A percentile compares a stretch with the other conserved stretches of the same genome.
Evolutionary conservation across 2,329 filamentous ascomycete species (phyloP).

Genomic region (Epichloe glyceriae): DNA sequence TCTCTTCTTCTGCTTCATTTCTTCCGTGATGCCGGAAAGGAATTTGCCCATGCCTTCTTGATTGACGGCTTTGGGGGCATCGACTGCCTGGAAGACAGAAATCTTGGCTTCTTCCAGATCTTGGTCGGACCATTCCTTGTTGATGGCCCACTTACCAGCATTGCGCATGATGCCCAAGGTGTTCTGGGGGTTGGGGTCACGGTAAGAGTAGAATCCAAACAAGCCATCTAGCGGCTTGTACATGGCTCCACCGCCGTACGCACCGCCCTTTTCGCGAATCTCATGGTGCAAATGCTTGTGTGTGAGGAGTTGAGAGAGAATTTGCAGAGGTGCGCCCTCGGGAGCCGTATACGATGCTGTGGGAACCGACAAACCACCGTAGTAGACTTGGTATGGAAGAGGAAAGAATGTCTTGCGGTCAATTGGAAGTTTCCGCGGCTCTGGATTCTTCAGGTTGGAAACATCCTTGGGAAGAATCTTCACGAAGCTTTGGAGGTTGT

Average conservation of each 20-base stretch:
- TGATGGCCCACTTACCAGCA: slow-evolving; percentile 69
- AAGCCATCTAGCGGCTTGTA: slow-evolving; percentile 66
- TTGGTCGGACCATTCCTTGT: slow-evolving; percentile 67
- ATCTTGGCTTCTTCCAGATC: slow-evolving; percentile 96
- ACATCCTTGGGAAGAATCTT: slow-evolving; percentile 13
- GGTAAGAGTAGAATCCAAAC: slow-evolving; percentile 93
- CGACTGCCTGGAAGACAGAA: slow-evolving; percentile 80
- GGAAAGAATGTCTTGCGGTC: slow-evolving; percentile 77
- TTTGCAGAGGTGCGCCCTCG: slow-evolving; percentile 67
- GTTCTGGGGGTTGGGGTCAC: slow-evolving; percentile 87
- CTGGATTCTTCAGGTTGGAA: slow-evolving; percentile 27
- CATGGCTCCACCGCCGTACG: slow-evolving; percentile 87
- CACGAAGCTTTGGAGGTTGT: slow-evolving; percentile 60
- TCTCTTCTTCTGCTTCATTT: slow-evolving; percentile 77
- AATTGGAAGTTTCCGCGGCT: slow-evolving; percentile 25
- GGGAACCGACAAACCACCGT: slow-evolving; percentile 69
- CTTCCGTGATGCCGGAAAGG: slow-evolving; percentile 69
- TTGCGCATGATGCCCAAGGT: slow-evolving; percentile 73
- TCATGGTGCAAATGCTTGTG: slow-evolving; percentile 96
- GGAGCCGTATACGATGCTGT: slow-evolving; percentile 72
- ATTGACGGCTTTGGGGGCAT: slow-evolving; percentile 78
- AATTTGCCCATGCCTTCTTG: slow-evolving; percentile 80
- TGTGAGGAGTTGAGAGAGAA: slow-evolving; percentile 82
- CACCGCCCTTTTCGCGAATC: slow-evolving; percentile 93
- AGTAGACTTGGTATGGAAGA: slow-evolving; percentile 94